Evolutionary conservation across 2,329 filamentous ascomycete genomes (phyloP).

Genomic region (Coniochaeta prunicola): DNA sequence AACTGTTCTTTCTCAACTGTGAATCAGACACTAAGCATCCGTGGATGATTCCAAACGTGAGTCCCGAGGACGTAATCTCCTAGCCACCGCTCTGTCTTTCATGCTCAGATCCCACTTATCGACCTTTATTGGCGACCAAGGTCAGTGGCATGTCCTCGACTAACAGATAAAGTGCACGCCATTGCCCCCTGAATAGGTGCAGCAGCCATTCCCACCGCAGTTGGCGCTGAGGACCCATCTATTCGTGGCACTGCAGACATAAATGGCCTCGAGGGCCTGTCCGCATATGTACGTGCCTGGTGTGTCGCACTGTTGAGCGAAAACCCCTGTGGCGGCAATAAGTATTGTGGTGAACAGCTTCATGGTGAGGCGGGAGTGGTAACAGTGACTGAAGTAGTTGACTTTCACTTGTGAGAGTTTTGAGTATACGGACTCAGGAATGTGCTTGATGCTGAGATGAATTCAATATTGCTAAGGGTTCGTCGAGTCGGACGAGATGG

Average conservation of each 20-base stretch:
- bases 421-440: background rate
- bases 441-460: background rate
- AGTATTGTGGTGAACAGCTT: background rate
- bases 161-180: background rate
- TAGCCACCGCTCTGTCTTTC: no score
- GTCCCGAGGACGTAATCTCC: no score
- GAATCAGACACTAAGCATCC: no score
- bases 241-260: background rate
- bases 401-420: background rate
- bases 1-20: no score
- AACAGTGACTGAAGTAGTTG: background rate
- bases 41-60: no score
- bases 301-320: background rate
- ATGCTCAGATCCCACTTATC: no score
- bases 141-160: background rate
- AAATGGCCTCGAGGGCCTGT: background rate
- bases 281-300: background rate
- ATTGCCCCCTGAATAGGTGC: background rate
- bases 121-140: no score
- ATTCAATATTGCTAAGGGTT: background rate
- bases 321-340: background rate
- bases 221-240: background rate
- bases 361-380: no score
- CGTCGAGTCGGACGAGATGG: no score
- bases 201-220: background rate